A percentile compares a stretch with the other conserved stretches of the same genome.
Evolutionary conservation across 768 basidiomycete species (phyloP).

Genomic region (Russula virescens): DNA sequence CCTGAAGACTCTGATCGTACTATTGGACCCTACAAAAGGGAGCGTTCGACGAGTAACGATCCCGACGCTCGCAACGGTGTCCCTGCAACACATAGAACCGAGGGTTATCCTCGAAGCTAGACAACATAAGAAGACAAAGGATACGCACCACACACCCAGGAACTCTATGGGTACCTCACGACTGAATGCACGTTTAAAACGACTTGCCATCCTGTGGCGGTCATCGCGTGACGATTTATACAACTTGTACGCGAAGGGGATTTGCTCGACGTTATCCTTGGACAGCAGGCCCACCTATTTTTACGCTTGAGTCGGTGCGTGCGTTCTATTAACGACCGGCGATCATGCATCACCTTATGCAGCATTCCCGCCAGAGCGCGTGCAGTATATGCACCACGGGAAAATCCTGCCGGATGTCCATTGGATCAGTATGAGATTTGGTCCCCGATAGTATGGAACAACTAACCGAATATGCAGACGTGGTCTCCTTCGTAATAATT

Average conservation of each 20-base stretch:
- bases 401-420: constrained; percentile 64
- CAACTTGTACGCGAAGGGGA: constrained; percentile 69
- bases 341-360: constrained; percentile 45
- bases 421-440: not conserved
- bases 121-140: not conserved
- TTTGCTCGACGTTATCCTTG: constrained; percentile 59
- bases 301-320: not conserved
- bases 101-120: not conserved
- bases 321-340: not conserved
- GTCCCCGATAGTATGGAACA: not conserved
- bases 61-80: constrained; percentile 75
- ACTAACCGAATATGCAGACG: constrained; percentile 64
- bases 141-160: constrained; percentile 64
- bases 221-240: constrained; percentile 50
- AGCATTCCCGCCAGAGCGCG: constrained; percentile 75
- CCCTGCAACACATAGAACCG: constrained; percentile 38
- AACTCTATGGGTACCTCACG: constrained; percentile 67
- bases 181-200: constrained; percentile 71
- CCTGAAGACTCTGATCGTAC: constrained; percentile 60
- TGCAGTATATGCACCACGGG: constrained; percentile 59
- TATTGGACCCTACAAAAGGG: constrained; percentile 63
- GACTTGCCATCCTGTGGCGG: constrained; percentile 45
- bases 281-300: constrained; percentile 64
- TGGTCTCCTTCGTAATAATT: constrained; percentile 67
- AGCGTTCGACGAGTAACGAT: constrained; percentile 49